Evolutionary conservation across 331 rosid genomes (phyloP), one percentile per base, ranked within the genome.

Genomic region (Pyracantha coccinea): DNA sequence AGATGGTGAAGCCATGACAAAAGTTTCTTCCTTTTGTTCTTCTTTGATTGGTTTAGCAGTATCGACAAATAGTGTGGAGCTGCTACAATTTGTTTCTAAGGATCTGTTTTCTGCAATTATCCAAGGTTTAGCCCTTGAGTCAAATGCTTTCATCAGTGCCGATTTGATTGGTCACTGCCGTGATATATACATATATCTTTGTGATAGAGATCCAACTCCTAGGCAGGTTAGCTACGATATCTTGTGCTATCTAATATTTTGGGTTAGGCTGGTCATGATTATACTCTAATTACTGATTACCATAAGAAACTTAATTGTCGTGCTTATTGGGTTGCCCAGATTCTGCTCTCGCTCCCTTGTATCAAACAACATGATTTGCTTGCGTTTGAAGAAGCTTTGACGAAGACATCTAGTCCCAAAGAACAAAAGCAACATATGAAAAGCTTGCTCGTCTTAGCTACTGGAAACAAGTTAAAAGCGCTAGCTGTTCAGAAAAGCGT

Each of bases 351-450:
- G 17, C 97, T 95, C 79, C 99, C 97, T 66, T 84, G 35, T 59
- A 86, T 95, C 79, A 84, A 84, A 28, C 91, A 83, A 65, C 90
- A 85, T 10, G 97, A 95, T 86, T 84, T 92, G 73, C 78, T 20
- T 75, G 96, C 97, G 23, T 92, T 92, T 79, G 99, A 92, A 84
- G 99, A 95, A 77, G 93, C 97, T 80, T 85, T 90, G 79, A 76
- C 83, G 1, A 95, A 90, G 89, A 95, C 97, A 8, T 83, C 82
- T 33, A 95, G 99, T 84, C 90, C 94, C 53, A 95, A 89, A 88
- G 97, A 95, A 73, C 99, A 95, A 82, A 95, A 90, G 80, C 97
- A 87, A 78, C 93, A 57, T 85, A 83, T 92, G 97, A 95, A 50
- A 83, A 90, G 96, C 84, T 77, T 95, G 88, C 97, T 95, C 54